Percentiles rank a stretch among this genome's conserved stretches.
These are phyloP conservation scores for Neofusicoccum umdonicola DNA, from an alignment of 2,329 filamentous ascomycete species.

Conservation along the genomic window DNA sequence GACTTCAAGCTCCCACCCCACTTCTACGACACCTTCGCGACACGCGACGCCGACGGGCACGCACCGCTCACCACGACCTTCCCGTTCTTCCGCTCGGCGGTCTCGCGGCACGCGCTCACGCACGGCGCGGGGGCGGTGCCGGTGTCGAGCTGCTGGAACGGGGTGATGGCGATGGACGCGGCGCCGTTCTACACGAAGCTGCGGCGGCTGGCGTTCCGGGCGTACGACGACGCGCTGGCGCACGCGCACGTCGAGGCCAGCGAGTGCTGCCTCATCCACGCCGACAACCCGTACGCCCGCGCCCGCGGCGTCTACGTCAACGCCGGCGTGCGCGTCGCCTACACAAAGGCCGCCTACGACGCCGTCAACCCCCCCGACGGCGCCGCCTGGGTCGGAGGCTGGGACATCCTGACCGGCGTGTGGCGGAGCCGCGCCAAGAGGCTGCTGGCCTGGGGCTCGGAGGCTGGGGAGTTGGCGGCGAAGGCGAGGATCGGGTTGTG, in stretches of 20 bases:
- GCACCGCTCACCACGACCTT: conserved; percentile 55
- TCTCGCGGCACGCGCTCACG: conserved; percentile 56
- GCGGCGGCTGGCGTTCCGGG: conserved; percentile 54
- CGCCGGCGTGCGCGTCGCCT: conserved; percentile 66
- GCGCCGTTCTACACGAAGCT: conserved; percentile 50
- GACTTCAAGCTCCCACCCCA: conserved; percentile 56
- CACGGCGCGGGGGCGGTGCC: conserved; percentile 54
- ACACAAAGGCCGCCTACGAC: conserved; percentile 44
- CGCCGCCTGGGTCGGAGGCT: conserved; percentile 19
- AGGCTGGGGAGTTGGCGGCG: conserved; percentile 3
- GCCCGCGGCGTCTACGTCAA: conserved; percentile 64
- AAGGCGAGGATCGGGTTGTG: conserved; percentile 13
- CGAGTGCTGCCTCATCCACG: conserved; percentile 76
- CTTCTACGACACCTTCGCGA: conserved; percentile 64
- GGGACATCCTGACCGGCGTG: conserved; percentile 20
- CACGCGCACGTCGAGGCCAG: conserved; percentile 66
- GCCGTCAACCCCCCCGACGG: conserved; percentile 19
- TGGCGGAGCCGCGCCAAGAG: conserved; percentile 24
- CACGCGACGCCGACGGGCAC: conserved; percentile 53
- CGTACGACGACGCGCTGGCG: conserved; percentile 60
- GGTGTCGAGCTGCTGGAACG: conserved; percentile 69
- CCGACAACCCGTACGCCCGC: conserved; percentile 61
- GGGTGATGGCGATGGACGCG: conserved; percentile 57
- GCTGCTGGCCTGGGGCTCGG: conserved; percentile 1
- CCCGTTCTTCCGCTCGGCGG: conserved; percentile 56